Evolutionary conservation across 805 yeast species (phyloP).

Genomic region (Metschnikowia continentalis): DNA sequence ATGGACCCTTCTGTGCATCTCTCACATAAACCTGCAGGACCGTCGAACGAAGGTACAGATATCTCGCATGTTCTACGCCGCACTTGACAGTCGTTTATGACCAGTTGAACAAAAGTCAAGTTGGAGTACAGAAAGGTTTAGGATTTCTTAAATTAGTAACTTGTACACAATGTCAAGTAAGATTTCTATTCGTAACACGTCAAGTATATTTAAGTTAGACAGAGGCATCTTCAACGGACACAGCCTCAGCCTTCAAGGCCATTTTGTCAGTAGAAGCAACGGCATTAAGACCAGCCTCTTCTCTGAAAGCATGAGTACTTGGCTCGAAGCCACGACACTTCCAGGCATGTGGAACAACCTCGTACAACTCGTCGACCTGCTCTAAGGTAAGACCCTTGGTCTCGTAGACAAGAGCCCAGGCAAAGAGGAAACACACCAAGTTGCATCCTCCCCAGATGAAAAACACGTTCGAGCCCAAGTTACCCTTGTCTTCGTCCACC

Average conservation of each 20-base stretch:
- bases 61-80: no score
- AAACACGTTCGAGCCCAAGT: constrained; percentile 39
- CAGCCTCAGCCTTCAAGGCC: constrained; percentile 23
- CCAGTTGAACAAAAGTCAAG: no score
- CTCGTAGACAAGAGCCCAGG: constrained; percentile 34
- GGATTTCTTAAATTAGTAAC: background rate
- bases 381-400: constrained; percentile 41
- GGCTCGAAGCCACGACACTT: constrained; percentile 30
- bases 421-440: constrained; percentile 30
- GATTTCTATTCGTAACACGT: background rate
- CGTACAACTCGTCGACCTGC: constrained; percentile 40
- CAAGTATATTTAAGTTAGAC: constrained; percentile 8
- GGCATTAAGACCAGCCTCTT: constrained; percentile 13
- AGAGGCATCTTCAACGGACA: constrained; percentile 27
- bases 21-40: no score
- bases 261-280: constrained; percentile 9
- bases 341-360: constrained; percentile 31
- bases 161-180: background rate
- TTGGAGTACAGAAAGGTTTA: no score
- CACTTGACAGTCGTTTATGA: no score
- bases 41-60: no score
- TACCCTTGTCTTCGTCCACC: constrained; percentile 37
- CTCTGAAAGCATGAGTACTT: constrained; percentile 34
- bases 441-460: constrained; percentile 43
- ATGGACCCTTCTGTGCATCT: no score